Evolutionary conservation across 176 grass and related monocot genomes (phyloP).

Genomic region (Cenchrus purpureus): DNA sequence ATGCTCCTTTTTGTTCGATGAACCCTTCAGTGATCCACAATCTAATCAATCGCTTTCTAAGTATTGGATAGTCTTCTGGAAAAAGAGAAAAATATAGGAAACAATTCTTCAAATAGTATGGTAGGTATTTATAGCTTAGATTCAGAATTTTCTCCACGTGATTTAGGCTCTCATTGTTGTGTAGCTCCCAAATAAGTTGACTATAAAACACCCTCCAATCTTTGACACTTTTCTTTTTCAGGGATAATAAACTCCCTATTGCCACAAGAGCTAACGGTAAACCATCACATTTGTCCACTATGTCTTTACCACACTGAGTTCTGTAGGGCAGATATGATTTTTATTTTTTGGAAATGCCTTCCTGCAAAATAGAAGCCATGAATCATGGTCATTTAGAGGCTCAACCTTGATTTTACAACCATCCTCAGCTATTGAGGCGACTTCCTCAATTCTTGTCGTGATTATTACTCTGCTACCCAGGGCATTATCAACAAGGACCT

Average conservation of each 20-base stretch:
- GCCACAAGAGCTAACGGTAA: constrained; percentile 60
- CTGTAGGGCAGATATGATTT: constrained; percentile 28
- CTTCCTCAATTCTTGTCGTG: constrained; percentile 36
- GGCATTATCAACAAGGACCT: constrained; percentile 18
- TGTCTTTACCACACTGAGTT: constrained; percentile 30
- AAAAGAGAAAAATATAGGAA: constrained; percentile 63
- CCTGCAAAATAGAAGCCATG: constrained; percentile 50
- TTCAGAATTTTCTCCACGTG: constrained; percentile 48
- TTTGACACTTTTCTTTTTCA: background rate
- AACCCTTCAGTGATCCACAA: constrained; percentile 67
- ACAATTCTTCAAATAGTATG: constrained; percentile 59
- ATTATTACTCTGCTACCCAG: constrained; percentile 46
- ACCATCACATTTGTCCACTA: constrained; percentile 53
- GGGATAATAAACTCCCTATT: constrained; percentile 39
- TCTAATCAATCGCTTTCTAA: constrained; percentile 38
- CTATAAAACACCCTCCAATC: constrained; percentile 42
- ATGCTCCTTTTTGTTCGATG: constrained; percentile 38
- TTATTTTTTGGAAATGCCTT: constrained; percentile 41
- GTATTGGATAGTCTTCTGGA: constrained; percentile 49
- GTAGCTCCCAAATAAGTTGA: constrained; percentile 53
- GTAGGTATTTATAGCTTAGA: constrained; percentile 56
- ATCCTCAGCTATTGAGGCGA: constrained; percentile 46
- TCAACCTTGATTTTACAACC: constrained; percentile 29
- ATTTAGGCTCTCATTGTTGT: constrained; percentile 42
- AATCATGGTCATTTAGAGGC: constrained; percentile 11